phyloP scores from a whole-genome alignment of 2,329 filamentous ascomycete genomes.

The Aspergillus fumigatiaffinis region DNA sequence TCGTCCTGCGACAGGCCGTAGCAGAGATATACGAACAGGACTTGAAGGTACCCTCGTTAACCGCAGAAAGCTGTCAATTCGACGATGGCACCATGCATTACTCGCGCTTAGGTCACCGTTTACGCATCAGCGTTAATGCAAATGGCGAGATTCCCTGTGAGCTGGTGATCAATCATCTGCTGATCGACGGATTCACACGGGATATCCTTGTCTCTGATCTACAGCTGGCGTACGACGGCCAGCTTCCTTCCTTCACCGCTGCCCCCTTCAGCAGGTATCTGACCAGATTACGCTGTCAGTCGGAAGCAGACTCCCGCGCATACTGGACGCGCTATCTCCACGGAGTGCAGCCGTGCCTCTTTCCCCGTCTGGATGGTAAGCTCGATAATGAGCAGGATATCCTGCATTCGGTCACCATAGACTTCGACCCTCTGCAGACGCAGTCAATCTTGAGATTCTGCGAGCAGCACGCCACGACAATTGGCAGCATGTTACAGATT shows the following conservation, averaged over 20 bases:
- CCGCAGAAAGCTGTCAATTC: conserved; percentile 3
- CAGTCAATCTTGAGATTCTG: background rate
- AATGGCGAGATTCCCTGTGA: conserved; percentile 9
- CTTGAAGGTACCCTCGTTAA: background rate
- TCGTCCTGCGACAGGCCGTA: conserved; percentile 18
- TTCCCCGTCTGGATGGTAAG: conserved; percentile 1
- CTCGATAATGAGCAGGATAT: conserved; percentile 4
- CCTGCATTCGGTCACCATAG: background rate
- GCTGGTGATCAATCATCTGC: background rate
- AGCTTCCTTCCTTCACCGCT: background rate
- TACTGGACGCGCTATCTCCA: conserved; percentile 6
- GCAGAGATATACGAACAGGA: conserved; percentile 2
- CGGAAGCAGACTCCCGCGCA: background rate
- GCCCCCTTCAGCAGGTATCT: conserved; percentile 5
- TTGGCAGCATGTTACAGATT: conserved; percentile 2
- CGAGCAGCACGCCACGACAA: conserved; percentile 1
- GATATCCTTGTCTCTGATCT: conserved; percentile 4
- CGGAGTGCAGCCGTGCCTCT: conserved; percentile 1
- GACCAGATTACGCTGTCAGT: background rate
- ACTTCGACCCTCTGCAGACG: background rate
- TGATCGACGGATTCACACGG: conserved; percentile 4
- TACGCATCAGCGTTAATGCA: conserved; percentile 7
- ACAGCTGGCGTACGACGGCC: conserved; percentile 1
- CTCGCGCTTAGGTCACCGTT: conserved; percentile 3
- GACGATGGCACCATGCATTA: background rate